Base-by-base conservation (phyloP, 768 basidiomycete species). In the Polyporus arcularius region DNA sequence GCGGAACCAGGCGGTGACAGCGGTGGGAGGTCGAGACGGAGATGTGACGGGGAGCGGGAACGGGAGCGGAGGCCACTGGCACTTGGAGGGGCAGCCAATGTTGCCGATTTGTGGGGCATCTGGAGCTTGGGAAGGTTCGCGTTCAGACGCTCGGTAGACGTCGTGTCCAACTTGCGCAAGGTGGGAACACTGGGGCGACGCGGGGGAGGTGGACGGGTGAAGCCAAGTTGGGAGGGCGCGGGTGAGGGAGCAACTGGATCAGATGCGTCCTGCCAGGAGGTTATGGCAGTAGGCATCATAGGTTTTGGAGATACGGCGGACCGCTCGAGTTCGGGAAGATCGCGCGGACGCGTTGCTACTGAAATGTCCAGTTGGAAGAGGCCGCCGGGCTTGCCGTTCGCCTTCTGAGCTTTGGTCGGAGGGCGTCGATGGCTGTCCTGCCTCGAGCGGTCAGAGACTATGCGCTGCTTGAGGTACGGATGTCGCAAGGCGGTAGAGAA, bases 351-450 rank as follows among this genome's bases (percentile, higher is more conserved):
- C 21, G 78, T 69, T 10, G 84, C 82, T 43, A 81, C 76, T 66
- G 55, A 63, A 10, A 88, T 89, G 67, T 90, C 85, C 26, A 91
- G 82, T 70, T 89, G 88, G 71, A 86, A 88, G 39, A 92, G 75
- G 7, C 73, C 78, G 42, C 74, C 74, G 60, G 78, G 76, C 62
- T 71, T 74, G 51, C 61, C 70, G 55, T 57, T 54, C 15, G 59
- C 55, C 38, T 64, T 64, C 30, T 60, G 63, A 2, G 43, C 48
- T 39, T 55, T 63, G 3, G 12, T 31, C 8, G 48, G 39, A 3
- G 64, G 62, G 40, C 46, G 48, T 35, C 58, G 46, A 28, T 48
- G 7, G 12, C 28, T 56, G 18, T 62, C 68, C 10, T 31, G 7
- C 28, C 28, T 28, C 11, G 42, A 15, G 18, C n/a, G 41, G 41